Conservation (phyloP, 768 basidiomycete genomes). For the Lentinula edodes region DNA sequence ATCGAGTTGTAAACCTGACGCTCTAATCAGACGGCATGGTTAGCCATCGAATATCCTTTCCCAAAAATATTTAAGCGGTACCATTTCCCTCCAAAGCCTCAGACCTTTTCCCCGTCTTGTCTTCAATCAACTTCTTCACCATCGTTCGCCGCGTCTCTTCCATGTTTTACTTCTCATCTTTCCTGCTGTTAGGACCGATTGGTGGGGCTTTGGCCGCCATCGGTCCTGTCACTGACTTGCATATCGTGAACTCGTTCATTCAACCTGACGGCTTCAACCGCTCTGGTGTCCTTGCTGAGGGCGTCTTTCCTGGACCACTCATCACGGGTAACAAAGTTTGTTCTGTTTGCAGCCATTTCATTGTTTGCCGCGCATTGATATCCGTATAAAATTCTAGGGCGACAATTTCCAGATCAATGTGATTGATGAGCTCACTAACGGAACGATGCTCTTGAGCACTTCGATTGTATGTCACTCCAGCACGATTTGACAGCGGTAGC, state of each 20-base stretch:
- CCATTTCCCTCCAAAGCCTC: neutral
- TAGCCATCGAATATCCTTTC: neutral
- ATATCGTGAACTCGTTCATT: constrained; percentile 27
- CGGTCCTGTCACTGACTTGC: constrained; percentile 15
- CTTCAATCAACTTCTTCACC: neutral
- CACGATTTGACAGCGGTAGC: neutral
- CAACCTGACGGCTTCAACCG: constrained; percentile 30
- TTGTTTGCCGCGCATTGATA: neutral
- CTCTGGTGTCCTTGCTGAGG: constrained; percentile 30
- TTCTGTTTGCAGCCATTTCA: neutral
- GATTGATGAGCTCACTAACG: constrained; percentile 31
- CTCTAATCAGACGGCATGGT: neutral
- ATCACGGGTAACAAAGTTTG: constrained; percentile 24
- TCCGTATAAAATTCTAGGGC: constrained; percentile 13
- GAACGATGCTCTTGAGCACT: constrained; percentile 33
- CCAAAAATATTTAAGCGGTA: neutral
- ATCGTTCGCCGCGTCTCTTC: neutral
- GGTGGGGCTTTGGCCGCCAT: constrained; percentile 2
- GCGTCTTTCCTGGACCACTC: constrained; percentile 33
- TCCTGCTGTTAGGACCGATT: neutral
- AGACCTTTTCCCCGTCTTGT: neutral
- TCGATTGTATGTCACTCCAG: constrained; percentile 15
- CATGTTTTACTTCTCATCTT: neutral
- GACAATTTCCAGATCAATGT: constrained; percentile 34
- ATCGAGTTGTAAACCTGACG: neutral